A percentile compares a stretch with the other conserved stretches of the same genome.
phyloP scores from a whole-genome alignment of 1,284 basidiomycete genomes.

The Athelia psychrophila region DNA sequence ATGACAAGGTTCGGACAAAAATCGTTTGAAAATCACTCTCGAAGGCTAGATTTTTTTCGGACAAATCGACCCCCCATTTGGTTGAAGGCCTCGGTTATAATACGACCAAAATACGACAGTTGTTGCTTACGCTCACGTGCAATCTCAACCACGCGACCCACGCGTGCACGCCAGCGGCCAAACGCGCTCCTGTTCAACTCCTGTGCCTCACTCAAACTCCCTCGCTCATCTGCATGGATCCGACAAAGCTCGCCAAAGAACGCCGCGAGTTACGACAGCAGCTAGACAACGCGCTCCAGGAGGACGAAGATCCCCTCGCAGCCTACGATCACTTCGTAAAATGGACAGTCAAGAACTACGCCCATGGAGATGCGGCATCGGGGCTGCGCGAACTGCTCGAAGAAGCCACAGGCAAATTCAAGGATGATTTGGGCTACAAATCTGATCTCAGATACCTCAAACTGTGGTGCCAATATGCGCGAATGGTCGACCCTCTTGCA shows the following conservation, averaged over 20 bases:
- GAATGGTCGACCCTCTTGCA: slow-evolving; percentile 53
- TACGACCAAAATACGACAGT: too few species aligned
- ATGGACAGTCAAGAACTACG: slow-evolving; percentile 56
- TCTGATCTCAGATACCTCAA: slow-evolving; percentile 88
- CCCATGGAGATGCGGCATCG: slow-evolving; percentile 40
- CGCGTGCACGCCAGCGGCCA: too few species aligned
- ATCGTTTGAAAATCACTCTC: too few species aligned
- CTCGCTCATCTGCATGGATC: not conserved
- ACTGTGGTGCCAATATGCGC: slow-evolving; percentile 83
- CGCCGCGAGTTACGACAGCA: slow-evolving; percentile 31
- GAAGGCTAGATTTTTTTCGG: too few species aligned
- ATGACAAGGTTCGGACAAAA: too few species aligned
- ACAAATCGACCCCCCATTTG: too few species aligned
- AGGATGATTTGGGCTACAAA: slow-evolving; percentile 76
- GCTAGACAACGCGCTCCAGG: slow-evolving; percentile 38
- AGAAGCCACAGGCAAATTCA: slow-evolving; percentile 75
- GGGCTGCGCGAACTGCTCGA: slow-evolving; percentile 74
- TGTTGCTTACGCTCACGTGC: too few species aligned
- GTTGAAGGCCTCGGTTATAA: too few species aligned
- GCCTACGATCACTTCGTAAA: slow-evolving; percentile 59
- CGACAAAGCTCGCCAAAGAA: slow-evolving; percentile 25
- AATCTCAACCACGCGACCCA: too few species aligned
- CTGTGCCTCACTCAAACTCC: too few species aligned
- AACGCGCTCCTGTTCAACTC: too few species aligned
- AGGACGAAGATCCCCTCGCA: slow-evolving; percentile 61